A percentile compares a stretch with the other conserved stretches of the same genome.
Conservation (phyloP, 768 basidiomycete genomes). For the Macrolepiota albuminosa region DNA sequence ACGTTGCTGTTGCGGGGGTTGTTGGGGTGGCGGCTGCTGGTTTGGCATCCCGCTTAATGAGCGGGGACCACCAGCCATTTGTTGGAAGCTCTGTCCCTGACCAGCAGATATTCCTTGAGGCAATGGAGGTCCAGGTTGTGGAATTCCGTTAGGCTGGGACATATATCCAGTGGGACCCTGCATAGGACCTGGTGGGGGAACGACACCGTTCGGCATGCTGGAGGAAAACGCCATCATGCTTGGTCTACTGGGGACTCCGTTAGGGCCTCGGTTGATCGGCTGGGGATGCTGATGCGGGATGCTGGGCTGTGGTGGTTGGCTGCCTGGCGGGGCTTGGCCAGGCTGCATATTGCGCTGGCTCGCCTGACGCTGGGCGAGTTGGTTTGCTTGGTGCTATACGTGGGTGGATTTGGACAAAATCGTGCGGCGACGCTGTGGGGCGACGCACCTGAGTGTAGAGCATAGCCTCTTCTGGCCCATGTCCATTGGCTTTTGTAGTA, state of each 20-base stretch:
- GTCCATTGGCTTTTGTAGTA: conserved; percentile 68
- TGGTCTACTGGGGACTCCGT: conserved; percentile 17
- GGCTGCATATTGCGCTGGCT: conserved; percentile 16
- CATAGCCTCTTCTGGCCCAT: conserved; percentile 66
- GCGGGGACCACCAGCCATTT: conserved; percentile 13
- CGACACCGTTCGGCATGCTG: conserved; percentile 25
- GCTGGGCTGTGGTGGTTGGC: conserved; percentile 18
- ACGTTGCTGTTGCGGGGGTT: conserved; percentile 30
- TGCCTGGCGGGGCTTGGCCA: conserved; percentile 19
- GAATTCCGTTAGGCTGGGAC: conserved; percentile 21
- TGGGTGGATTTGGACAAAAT: conserved; percentile 7
- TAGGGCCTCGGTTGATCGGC: conserved; percentile 17
- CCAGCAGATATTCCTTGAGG: conserved; percentile 20
- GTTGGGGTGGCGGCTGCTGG: conserved; percentile 13
- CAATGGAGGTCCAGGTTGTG: conserved; percentile 20
- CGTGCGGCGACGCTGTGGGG: conserved; percentile 13
- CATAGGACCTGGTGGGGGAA: conserved; percentile 18
- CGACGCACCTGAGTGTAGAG: conserved; percentile 62
- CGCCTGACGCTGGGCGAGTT: conserved; percentile 27
- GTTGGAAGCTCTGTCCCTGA: conserved; percentile 26
- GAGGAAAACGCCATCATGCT: conserved; percentile 19
- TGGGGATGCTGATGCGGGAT: conserved; percentile 23
- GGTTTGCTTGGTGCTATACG: conserved; percentile 22
- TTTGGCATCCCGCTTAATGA: conserved; percentile 19
- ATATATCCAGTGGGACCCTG: conserved; percentile 15